A percentile compares a stretch with the other conserved stretches of the same genome.
Conservation (phyloP, 192 early-diverging fungal genomes). For the Entomortierella beljakovae region DNA sequence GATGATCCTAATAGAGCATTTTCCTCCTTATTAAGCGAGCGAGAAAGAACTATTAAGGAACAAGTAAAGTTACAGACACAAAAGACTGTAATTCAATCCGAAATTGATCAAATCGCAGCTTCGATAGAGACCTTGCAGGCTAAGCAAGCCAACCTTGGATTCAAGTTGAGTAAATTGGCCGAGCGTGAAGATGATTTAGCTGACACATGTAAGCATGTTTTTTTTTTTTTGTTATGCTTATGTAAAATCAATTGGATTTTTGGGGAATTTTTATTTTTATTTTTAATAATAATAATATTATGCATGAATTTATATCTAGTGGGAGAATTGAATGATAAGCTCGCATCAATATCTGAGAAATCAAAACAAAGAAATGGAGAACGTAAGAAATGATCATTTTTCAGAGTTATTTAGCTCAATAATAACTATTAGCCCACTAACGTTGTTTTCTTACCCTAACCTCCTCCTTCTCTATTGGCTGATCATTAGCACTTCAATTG, state of each 20-base stretch:
- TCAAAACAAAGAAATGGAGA: slow-evolving; percentile 35
- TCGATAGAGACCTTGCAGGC: slow-evolving; percentile 63
- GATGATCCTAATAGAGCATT: slow-evolving; percentile 57
- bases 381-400: slow-evolving; percentile 26
- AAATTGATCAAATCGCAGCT: slow-evolving; percentile 61
- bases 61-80: slow-evolving; percentile 62
- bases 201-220: slow-evolving; percentile 41
- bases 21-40: slow-evolving; percentile 60
- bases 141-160: slow-evolving; percentile 57
- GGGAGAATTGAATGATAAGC: slow-evolving; percentile 59
- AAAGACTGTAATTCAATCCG: slow-evolving; percentile 57
- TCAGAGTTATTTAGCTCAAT: too few species aligned
- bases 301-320: slow-evolving; percentile 34
- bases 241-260: background rate
- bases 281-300: too few species aligned
- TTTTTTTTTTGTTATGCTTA: background rate
- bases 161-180: slow-evolving; percentile 56
- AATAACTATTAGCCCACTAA: too few species aligned
- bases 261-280: too few species aligned
- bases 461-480: background rate
- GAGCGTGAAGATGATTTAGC: slow-evolving; percentile 57
- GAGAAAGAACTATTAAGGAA: slow-evolving; percentile 64
- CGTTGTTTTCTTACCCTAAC: too few species aligned
- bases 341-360: slow-evolving; percentile 52
- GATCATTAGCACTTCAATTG: slow-evolving; percentile 48